phyloP scores from a whole-genome alignment of 352 stramenopile genomes.

The Phytophthora parvispora region DNA sequence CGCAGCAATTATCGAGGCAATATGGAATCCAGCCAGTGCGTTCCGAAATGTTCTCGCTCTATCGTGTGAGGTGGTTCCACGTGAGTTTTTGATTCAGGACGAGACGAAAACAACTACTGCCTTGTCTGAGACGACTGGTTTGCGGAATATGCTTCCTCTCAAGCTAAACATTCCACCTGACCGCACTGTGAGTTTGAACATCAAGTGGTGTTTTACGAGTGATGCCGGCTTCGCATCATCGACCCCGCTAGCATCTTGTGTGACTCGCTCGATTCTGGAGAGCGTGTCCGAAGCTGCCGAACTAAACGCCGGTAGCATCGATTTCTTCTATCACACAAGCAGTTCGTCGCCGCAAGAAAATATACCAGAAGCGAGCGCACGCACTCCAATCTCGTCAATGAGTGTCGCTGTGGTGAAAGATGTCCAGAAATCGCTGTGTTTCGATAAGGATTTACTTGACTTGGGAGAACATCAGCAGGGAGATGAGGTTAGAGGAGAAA shows the following conservation, averaged over 20 bases:
- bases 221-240: constrained; percentile 72
- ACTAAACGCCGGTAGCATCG: constrained; percentile 64
- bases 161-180: constrained; percentile 50
- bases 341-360: constrained; percentile 23
- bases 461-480: constrained; percentile 86
- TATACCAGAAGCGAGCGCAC: constrained; percentile 15
- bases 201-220: constrained; percentile 77
- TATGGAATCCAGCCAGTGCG: constrained; percentile 58
- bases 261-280: constrained; percentile 74
- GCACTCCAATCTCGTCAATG: constrained; percentile 41
- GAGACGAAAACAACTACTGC: constrained; percentile 10
- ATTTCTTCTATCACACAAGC: constrained; percentile 52
- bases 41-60: constrained; percentile 69
- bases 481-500: constrained; percentile 58
- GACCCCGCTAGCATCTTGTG: constrained; percentile 73
- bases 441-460: constrained; percentile 79
- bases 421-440: constrained; percentile 66
- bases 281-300: constrained; percentile 65
- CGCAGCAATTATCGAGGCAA: constrained; percentile 53
- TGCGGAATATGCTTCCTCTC: constrained; percentile 41
- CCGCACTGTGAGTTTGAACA: constrained; percentile 44
- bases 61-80: constrained; percentile 47
- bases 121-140: constrained; percentile 3
- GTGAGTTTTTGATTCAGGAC: constrained; percentile 38
- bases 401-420: constrained; percentile 77